phyloP scores from a whole-genome alignment of 345 rosid genomes.

The Pugionium dolabratum region DNA sequence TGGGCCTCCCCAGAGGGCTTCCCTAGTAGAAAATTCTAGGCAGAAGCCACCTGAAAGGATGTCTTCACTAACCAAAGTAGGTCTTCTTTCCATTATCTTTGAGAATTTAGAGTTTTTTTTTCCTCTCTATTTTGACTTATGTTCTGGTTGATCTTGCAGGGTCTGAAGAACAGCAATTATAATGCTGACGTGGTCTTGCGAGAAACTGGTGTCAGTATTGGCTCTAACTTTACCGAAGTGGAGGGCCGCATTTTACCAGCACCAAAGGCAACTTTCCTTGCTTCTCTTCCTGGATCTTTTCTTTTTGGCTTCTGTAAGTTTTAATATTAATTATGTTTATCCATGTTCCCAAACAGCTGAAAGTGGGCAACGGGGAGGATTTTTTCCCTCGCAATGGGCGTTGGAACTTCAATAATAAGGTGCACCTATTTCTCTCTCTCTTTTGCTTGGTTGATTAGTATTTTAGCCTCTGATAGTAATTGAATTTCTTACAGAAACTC shows the following conservation, averaged over 20 bases:
- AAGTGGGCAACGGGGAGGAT: constrained; percentile 82
- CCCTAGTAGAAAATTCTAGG: constrained; percentile 87
- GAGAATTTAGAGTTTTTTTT: constrained; percentile 1
- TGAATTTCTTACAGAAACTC: constrained; percentile 55
- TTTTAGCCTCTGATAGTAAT: constrained; percentile 15
- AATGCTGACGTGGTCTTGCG: constrained; percentile 66
- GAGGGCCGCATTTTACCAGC: constrained; percentile 81
- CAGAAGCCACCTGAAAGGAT: constrained; percentile 94
- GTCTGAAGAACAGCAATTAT: constrained; percentile 67
- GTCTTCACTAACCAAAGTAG: constrained; percentile 63
- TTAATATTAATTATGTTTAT: neutral
- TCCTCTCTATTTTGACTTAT: constrained; percentile 9
- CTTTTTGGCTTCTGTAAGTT: neutral
- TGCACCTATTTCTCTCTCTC: constrained; percentile 20
- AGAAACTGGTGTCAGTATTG: constrained; percentile 70
- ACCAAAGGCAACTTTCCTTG: constrained; percentile 55
- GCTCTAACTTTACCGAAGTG: constrained; percentile 59
- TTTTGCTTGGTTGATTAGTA: neutral
- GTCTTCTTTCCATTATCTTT: constrained; percentile 20
- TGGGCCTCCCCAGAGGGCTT: constrained; percentile 65
- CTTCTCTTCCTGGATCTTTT: constrained; percentile 4
- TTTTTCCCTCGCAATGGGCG: constrained; percentile 75
- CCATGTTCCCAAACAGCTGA: constrained; percentile 54
- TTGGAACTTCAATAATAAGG: constrained; percentile 95
- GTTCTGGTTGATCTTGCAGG: constrained; percentile 46